phyloP scores from a whole-genome alignment of 176 grass and related monocot species.

The Eremochloa ophiuroides region DNA sequence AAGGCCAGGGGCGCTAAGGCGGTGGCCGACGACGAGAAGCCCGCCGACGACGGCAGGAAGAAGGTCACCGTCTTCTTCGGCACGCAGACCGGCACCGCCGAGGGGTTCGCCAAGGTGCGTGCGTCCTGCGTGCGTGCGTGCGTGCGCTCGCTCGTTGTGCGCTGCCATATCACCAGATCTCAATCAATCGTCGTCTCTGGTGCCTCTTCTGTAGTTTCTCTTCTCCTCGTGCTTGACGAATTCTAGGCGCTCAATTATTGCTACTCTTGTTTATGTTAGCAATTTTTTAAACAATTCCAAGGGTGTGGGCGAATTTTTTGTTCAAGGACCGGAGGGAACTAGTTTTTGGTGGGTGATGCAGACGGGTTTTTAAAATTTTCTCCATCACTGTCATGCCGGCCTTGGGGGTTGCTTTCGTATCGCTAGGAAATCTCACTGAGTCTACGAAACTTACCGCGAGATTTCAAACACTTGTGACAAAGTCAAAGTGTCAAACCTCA shows the following conservation, averaged over 20 bases:
- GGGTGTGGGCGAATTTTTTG: background rate
- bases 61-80: constrained; percentile 78
- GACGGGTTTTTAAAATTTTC: background rate
- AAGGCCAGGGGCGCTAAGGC: background rate
- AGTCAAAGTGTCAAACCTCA: background rate
- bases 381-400: background rate
- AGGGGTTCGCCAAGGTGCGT: constrained; percentile 90
- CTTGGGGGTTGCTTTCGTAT: background rate
- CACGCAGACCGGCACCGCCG: constrained; percentile 90
- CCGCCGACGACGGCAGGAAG: constrained; percentile 48
- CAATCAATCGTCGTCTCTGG: background rate
- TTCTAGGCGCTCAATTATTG: background rate
- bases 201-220: background rate
- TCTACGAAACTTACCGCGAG: background rate
- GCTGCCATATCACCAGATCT: too few species aligned
- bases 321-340: background rate
- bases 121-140: background rate
- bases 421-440: background rate
- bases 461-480: background rate
- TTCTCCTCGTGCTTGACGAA: background rate
- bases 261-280: background rate
- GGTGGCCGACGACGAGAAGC: background rate
- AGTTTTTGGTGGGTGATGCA: background rate
- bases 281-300: background rate
- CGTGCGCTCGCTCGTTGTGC: too few species aligned